Evolutionary conservation across 352 stramenopile genomes (phyloP), one percentile per base, ranked within the genome.

Genomic region (Blastocystis hominis): DNA sequence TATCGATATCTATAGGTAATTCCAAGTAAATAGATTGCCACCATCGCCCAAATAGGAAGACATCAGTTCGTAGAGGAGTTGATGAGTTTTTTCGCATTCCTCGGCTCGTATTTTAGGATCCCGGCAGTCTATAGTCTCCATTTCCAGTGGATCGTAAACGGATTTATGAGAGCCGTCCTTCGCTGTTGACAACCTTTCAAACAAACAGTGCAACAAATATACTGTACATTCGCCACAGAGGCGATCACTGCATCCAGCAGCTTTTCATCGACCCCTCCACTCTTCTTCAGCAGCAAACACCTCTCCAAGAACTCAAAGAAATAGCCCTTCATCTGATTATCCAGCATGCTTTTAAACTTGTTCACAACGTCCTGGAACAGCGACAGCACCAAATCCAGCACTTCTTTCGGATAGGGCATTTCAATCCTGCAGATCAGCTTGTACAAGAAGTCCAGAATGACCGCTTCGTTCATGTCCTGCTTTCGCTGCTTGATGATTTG

Each of bases 41-140:
- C 76, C 76, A 15, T 78, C 9, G 4, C 80, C 80, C 1, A 88
- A 36, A 44, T 88, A 88, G 30, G 80, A 86, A 9, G 55, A n/a
- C 80, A 88, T 88, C 55, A 88, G 36, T 17, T 80, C 66, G 59
- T 86, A 88, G 13, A 88, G 70, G 6, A 88, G 55, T 3, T 86
- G n/a, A 68, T 88, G 80, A 17, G 66, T 86, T 20, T 86, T 55
- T 76, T 88, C 72, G 42, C 53, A 75, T 55, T 75, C 66, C 34
- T 86, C 55, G 10, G 15, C 46, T 70, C 55, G 15, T 24, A 34
- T 40, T 42, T 86, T 59, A 13, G 13, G 50, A 24, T 76, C 54
- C 3, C 34, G 44, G 17, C 34, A n/a, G 15, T 24, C 70, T 44
- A 6, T 20, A 47, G 5, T 40, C 24, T 30, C 24, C 24, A 30